These are phyloP conservation scores for Mycena leptocephala DNA, from an alignment of 768 basidiomycete genomes.

Conservation along the genomic window DNA sequence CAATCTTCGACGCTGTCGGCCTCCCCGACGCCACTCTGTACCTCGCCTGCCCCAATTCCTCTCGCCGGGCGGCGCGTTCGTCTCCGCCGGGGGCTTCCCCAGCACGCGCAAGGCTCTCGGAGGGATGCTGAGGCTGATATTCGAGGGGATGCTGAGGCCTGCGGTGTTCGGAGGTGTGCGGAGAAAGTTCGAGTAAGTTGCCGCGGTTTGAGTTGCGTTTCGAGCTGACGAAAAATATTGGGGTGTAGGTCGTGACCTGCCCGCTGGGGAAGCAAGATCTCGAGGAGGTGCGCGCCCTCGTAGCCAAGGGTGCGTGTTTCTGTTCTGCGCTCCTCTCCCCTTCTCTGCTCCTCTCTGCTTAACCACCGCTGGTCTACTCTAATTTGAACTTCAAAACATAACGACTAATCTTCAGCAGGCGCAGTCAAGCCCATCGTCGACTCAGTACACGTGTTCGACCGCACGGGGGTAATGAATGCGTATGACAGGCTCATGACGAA, in stretches of 20 bases:
- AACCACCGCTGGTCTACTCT: too few species aligned
- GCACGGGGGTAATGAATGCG: conserved; percentile 65
- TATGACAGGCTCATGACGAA: conserved; percentile 74
- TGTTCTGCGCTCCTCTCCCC: too few species aligned
- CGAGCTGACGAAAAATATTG: too few species aligned
- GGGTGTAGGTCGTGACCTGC: not conserved
- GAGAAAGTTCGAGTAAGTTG: conserved; percentile 62
- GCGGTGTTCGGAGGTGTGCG: conserved; percentile 67
- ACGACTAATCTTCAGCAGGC: conserved; percentile 48
- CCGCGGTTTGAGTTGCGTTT: conserved; percentile 31
- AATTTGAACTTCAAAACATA: not conserved
- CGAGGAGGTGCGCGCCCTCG: conserved; percentile 51
- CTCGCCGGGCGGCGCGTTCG: conserved; percentile 66
- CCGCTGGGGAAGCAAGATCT: conserved; percentile 50
- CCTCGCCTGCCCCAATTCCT: conserved; percentile 63
- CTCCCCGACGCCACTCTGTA: conserved; percentile 65
- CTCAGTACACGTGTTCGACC: conserved; percentile 69
- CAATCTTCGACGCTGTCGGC: conserved; percentile 74
- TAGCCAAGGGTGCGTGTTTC: conserved; percentile 57
- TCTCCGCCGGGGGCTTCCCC: conserved; percentile 67
- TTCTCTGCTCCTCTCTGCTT: too few species aligned
- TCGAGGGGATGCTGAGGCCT: conserved; percentile 56
- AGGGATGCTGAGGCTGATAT: conserved; percentile 49
- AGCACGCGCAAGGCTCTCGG: conserved; percentile 49
- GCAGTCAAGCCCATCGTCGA: conserved; percentile 72